Evolutionary conservation across 768 basidiomycete species (phyloP).

Genomic region (Suillus subluteus): DNA sequence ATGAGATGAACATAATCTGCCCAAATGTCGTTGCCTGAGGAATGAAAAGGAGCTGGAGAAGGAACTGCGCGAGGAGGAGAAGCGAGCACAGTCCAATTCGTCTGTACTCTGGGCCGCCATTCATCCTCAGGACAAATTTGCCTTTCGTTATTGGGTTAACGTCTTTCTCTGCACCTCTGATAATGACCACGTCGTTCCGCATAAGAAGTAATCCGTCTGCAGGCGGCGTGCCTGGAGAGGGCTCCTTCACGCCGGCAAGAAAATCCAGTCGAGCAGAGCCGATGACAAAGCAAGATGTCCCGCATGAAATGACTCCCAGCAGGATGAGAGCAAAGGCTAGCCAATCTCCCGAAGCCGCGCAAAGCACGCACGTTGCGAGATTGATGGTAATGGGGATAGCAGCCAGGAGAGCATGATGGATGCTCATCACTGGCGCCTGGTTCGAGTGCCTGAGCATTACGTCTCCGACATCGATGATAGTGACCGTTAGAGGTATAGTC

Average conservation of each 20-base stretch:
- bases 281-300: constrained; percentile 33
- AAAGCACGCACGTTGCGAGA: constrained; percentile 26
- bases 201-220: constrained; percentile 37
- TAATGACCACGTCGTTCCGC: constrained; percentile 30
- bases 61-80: constrained; percentile 36
- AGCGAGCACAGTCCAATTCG: constrained; percentile 33
- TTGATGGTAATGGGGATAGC: constrained; percentile 30
- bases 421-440: constrained; percentile 15
- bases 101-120: constrained; percentile 21
- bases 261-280: constrained; percentile 34
- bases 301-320: constrained; percentile 36
- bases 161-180: constrained; percentile 36
- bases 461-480: constrained; percentile 17
- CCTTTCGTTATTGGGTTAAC: constrained; percentile 38
- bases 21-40: constrained; percentile 40
- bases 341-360: constrained; percentile 35
- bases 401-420: constrained; percentile 21
- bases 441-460: constrained; percentile 12
- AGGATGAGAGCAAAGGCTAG: constrained; percentile 35
- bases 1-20: constrained; percentile 37
- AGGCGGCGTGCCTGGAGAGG: constrained; percentile 28
- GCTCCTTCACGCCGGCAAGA: constrained; percentile 17
- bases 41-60: constrained; percentile 39
- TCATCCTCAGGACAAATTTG: constrained; percentile 28
- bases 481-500: constrained; percentile 21